Evolutionary conservation across 1,139 yeast genomes (phyloP), one percentile per base, ranked within the genome.

Genomic region (Debaryomyces fabryi): DNA sequence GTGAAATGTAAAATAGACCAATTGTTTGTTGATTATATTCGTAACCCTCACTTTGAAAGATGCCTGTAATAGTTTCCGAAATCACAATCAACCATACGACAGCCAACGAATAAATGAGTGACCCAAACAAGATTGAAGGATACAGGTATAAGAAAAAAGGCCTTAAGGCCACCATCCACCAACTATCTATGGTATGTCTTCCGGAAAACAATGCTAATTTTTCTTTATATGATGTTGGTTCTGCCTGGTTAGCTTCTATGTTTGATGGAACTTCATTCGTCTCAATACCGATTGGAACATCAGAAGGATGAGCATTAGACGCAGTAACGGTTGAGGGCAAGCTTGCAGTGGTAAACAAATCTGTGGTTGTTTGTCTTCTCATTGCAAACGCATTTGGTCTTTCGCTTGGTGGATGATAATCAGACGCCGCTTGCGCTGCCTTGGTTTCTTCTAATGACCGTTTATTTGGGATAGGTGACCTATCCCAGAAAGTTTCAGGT

Each of bases 401-500:
- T 48, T 59, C 56, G 13, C 51, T 56, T 8, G 71, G 71, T 13
- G 68, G 67, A 39, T 58, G 57, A 49, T 67, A 65, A 20, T 55
- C 51, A 7, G 56, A 55, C n/a, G 71, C 79, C 34, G 67, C 70
- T 51, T 74, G 68, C 1, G 86, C 86, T 18, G 71, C 69, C 46
- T 68, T 69, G 3, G 85, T 71, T 61, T 82, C 87, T 48, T 68
- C 66, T 18, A 68, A 59, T 2, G 84, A 78, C 52, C 83, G 71
- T 55, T 74, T 70, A 53, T 74, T 76, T 4, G 78, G 79, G 2
- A 69, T 67, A 6, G 87, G 85, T 1, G 77, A 63, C 49, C 88
- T 69, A 51, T 81, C 83, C 85, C 86, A 83, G 62, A 80, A 82
- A 0, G 88, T 83, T 52, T 83, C 88, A 1, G 87, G 87, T 15